A percentile compares a stretch with the other conserved stretches of the same genome.
Evolutionary conservation across 257 asterid genomes (phyloP).

Genomic region (Anisodus tanguticus): DNA sequence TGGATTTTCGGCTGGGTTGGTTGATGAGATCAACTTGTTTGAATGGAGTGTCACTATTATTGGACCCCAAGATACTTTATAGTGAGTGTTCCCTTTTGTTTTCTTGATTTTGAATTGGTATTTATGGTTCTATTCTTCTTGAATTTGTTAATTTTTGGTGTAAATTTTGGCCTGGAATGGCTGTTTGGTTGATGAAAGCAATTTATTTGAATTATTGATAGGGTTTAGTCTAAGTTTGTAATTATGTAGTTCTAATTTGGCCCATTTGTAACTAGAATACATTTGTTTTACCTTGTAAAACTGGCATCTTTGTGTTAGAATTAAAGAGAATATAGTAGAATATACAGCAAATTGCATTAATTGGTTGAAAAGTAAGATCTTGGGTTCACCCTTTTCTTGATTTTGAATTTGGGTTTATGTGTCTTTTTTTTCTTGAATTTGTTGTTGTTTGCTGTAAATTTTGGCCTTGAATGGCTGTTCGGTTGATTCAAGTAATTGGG

Average conservation of each 20-base stretch:
- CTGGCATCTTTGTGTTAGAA: not conserved
- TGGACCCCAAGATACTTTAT: constrained; percentile 96
- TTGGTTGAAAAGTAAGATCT: not conserved
- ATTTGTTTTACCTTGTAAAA: not conserved
- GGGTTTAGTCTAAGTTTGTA: too few relatives aligned
- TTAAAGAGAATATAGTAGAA: not conserved
- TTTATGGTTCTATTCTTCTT: not conserved
- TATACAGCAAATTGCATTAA: not conserved
- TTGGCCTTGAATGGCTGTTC: not conserved
- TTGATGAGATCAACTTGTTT: constrained; percentile 78
- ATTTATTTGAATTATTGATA: not conserved
- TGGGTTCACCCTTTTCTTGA: not conserved
- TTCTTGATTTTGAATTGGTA: constrained; percentile 15
- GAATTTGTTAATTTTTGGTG: not conserved
- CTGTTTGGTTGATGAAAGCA: not conserved
- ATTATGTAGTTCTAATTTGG: not conserved
- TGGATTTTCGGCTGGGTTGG: constrained; percentile 96
- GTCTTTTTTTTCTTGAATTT: not conserved
- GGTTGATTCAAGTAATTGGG: not conserved
- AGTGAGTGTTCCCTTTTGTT: constrained; percentile 54
- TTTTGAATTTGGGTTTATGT: not conserved
- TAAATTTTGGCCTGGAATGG: not conserved
- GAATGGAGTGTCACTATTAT: constrained; percentile 98
- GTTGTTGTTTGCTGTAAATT: not conserved
- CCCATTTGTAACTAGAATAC: not conserved